phyloP scores from a whole-genome alignment of 2,329 filamentous ascomycete genomes.

The Cadophora gregata region DNA sequence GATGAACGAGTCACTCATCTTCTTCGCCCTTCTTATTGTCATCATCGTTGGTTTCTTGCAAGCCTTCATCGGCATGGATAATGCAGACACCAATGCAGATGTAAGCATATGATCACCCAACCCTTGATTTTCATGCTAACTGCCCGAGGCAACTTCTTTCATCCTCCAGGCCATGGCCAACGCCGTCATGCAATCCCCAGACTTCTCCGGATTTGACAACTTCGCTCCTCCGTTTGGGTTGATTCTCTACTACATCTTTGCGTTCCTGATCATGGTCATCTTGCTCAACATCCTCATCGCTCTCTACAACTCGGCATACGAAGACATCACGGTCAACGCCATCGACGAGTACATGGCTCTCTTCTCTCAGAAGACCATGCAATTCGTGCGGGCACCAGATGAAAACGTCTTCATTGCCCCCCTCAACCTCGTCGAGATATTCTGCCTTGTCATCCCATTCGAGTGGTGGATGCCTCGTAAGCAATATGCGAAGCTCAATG shows the following conservation, averaged over 20 bases:
- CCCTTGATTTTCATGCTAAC: not conserved
- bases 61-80: constrained; percentile 90
- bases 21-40: constrained; percentile 88
- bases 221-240: constrained; percentile 94
- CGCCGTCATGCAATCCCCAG: constrained; percentile 88
- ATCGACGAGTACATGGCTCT: constrained; percentile 95
- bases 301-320: constrained; percentile 94
- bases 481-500: constrained; percentile 82
- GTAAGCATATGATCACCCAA: not conserved
- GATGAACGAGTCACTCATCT: constrained; percentile 94
- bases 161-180: constrained; percentile 86
- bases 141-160: constrained; percentile 64
- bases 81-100: constrained; percentile 72
- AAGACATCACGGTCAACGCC: constrained; percentile 81
- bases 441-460: constrained; percentile 77
- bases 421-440: constrained; percentile 90
- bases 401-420: constrained; percentile 98
- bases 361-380: constrained; percentile 93
- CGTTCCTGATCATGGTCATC: constrained; percentile 94
- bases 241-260: constrained; percentile 96
- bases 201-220: constrained; percentile 85
- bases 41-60: constrained; percentile 89
- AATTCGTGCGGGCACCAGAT: constrained; percentile 94
- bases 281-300: constrained; percentile 96
- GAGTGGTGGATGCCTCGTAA: constrained; percentile 88